These are phyloP conservation scores for Diophrys appendiculata DNA, from an alignment of 73 alveolate species.

Conservation along the genomic window DNA sequence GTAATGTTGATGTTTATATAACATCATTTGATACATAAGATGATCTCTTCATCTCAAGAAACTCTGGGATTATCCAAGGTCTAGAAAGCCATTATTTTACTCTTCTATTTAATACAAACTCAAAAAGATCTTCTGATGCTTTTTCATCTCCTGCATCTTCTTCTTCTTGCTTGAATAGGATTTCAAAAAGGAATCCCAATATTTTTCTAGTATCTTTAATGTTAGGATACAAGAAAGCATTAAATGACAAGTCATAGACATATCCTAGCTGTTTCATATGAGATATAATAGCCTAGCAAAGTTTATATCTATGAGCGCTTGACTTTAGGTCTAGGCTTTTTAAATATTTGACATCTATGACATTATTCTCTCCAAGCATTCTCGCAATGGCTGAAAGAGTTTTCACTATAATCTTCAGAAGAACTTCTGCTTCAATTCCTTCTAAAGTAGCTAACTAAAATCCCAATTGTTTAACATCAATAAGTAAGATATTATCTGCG, in stretches of 20 bases:
- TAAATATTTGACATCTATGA: neutral
- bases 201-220: conserved; percentile 50
- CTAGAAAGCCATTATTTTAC: conserved; percentile 33
- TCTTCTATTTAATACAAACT: conserved; percentile 38
- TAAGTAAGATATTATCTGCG: conserved; percentile 59
- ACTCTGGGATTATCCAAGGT: conserved; percentile 72
- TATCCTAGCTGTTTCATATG: conserved; percentile 43
- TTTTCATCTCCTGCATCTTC: conserved; percentile 22
- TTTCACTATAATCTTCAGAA: neutral
- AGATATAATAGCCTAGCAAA: conserved; percentile 3
- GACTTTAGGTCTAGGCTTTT: neutral
- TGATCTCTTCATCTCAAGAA: too few relatives aligned
- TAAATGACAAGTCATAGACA: conserved; percentile 56
- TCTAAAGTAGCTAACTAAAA: conserved; percentile 3
- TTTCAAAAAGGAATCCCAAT: conserved; percentile 51
- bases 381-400: neutral
- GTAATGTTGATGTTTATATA: conserved; percentile 1
- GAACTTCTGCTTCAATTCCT: neutral
- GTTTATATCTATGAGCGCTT: conserved; percentile 7
- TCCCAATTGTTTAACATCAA: conserved; percentile 39
- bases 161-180: conserved; percentile 51
- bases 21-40: too few relatives aligned
- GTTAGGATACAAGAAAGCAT: conserved; percentile 45
- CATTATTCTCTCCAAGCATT: neutral
- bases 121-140: conserved; percentile 4